Percentiles rank a stretch among this genome's conserved stretches.
Evolutionary conservation across 495 filamentous ascomycete genomes (phyloP).

Genomic region (Trichoderma reesei): DNA sequence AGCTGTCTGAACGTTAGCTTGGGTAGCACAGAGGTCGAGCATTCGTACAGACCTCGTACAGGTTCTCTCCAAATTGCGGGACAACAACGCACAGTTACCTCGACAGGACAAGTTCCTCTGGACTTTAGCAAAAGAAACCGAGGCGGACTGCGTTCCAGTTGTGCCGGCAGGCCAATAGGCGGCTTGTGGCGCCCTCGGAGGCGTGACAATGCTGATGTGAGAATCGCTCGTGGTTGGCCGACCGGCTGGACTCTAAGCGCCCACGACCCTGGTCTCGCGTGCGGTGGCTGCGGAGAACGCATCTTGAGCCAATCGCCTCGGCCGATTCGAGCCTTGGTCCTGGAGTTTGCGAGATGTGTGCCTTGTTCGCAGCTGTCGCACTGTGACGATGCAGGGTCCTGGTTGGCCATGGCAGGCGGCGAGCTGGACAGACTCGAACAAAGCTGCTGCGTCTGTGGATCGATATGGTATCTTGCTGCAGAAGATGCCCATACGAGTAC

Average conservation of each 20-base stretch:
- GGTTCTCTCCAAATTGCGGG: not conserved
- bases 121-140: not conserved
- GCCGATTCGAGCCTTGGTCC: not conserved
- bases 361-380: not conserved
- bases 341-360: not conserved
- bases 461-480: not conserved
- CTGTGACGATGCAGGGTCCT: not conserved
- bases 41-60: not conserved
- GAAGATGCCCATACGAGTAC: not conserved
- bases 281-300: not conserved
- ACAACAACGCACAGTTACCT: not conserved
- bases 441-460: not conserved
- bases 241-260: not conserved
- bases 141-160: not conserved
- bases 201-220: slow-evolving; percentile 8
- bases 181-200: slow-evolving; percentile 1
- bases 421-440: not conserved
- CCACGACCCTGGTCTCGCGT: slow-evolving; percentile 2
- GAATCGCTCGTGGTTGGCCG: not conserved
- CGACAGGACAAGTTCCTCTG: not conserved
- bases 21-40: not conserved
- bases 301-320: not conserved
- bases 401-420: not conserved
- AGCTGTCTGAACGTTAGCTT: too few species aligned
- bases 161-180: not conserved